phyloP scores from a whole-genome alignment of 306 rosid species.

The Chamaecrista fasciculata region DNA sequence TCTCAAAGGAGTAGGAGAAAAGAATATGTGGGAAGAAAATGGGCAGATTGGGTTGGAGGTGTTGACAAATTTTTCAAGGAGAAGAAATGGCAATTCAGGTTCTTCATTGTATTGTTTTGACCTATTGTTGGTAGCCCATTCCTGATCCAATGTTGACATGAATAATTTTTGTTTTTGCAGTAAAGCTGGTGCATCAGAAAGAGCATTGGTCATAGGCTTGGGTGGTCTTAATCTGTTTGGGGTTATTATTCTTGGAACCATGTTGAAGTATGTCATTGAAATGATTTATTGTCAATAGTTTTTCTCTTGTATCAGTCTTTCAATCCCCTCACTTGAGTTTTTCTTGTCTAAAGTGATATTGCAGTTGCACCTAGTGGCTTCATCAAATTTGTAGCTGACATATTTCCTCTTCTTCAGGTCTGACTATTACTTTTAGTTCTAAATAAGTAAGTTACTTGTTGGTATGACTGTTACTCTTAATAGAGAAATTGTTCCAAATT shows the following conservation, averaged over 20 bases:
- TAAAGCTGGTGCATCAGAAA: slow-evolving; percentile 67
- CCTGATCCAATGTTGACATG: slow-evolving; percentile 22
- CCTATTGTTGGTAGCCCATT: slow-evolving; percentile 9
- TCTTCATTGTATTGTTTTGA: slow-evolving; percentile 22
- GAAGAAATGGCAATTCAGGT: slow-evolving; percentile 92
- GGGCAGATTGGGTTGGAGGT: slow-evolving; percentile 91
- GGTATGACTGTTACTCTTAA: slow-evolving; percentile 17
- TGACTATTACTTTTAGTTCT: slow-evolving; percentile 21
- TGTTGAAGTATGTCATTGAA: slow-evolving; percentile 72
- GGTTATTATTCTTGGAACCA: slow-evolving; percentile 86
- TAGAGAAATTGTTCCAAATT: not conserved
- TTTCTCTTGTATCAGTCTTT: slow-evolving; percentile 23
- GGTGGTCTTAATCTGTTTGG: slow-evolving; percentile 98
- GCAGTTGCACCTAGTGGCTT: slow-evolving; percentile 71
- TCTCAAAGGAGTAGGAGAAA: slow-evolving; percentile 70
- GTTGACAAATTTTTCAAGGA: slow-evolving; percentile 76
- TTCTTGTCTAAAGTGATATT: slow-evolving; percentile 55
- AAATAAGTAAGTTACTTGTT: slow-evolving; percentile 7
- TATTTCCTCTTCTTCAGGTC: slow-evolving; percentile 97
- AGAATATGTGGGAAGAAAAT: slow-evolving; percentile 94
- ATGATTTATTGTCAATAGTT: slow-evolving; percentile 17
- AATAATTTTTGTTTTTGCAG: slow-evolving; percentile 48
- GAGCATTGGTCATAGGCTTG: slow-evolving; percentile 80
- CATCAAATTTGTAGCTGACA: slow-evolving; percentile 67
- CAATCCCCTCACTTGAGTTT: slow-evolving; percentile 27